Base-by-base conservation (phyloP, 2,329 filamentous ascomycete species). In the Colletotrichum spinosum region DNA sequence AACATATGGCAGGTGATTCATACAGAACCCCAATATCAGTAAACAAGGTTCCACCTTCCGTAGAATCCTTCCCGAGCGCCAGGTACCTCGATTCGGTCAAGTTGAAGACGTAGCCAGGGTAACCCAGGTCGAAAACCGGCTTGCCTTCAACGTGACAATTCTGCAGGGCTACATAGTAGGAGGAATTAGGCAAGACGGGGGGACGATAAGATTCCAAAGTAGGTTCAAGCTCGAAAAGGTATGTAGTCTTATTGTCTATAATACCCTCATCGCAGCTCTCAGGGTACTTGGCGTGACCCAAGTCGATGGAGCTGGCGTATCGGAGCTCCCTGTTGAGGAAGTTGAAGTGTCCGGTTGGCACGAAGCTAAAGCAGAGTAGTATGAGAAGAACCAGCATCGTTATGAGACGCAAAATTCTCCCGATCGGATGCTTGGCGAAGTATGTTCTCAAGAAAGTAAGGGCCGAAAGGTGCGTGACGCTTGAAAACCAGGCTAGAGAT, bases 401-500 rank as follows among this genome's bases (percentile, higher is more conserved):
- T 0, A 7, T 3, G 0, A 58, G n/a, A 2, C 54, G 54, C n/a
- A 48, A 49, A 0, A 48, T 1, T 1, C 48, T 54, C 41, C 41
- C 25, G 0, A 4, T 7, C 0, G 17, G 17, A 11, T 63, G 60
- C 8, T 48, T 42, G 6, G 48, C 25, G 0, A 63, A 53, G 6
- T 63, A 58, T 1, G 13, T 7, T 2, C 60, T 8, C 3, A 53
- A 34, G 12, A 58, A 58, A 2, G 60, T 42, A 8, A 63, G 54
- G 0, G 60, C 54, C 3, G 60, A 58, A 2, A 62, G 9, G 17
- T 62, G 39, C 15, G 59, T 51, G 2, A 56, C 33, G 5, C 39
- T 55, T 2, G 52, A 62, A 5, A 62, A 57, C 60, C 53, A 57
- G 1, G 60, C 60, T 0, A 62, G 15, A 39, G 39, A 57, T 2